Conservation (phyloP, 2,329 filamentous ascomycete genomes). For the Aspergillus sp. region DNA sequence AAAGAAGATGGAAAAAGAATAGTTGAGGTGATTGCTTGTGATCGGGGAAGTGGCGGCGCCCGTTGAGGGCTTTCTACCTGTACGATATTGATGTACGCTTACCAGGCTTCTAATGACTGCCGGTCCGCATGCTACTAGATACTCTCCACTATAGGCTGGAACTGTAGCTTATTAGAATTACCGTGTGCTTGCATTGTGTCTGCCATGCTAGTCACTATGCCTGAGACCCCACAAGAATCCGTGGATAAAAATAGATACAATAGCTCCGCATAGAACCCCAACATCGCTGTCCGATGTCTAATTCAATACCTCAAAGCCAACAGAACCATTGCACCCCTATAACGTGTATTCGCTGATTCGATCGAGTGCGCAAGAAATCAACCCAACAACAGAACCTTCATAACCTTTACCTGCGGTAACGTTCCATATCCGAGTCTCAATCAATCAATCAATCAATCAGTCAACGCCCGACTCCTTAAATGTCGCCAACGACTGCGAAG, state of each 20-base stretch:
- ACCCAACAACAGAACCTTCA: slow-evolving; percentile 14
- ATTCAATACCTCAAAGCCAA: slow-evolving; percentile 4
- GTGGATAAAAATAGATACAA: neutral
- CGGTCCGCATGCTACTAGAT: neutral
- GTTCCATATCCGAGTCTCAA: slow-evolving; percentile 16
- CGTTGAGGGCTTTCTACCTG: slow-evolving; percentile 8
- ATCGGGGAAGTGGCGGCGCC: slow-evolving; percentile 15
- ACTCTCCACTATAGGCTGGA: neutral
- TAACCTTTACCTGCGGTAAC: slow-evolving; percentile 9
- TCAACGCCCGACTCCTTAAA: slow-evolving; percentile 22
- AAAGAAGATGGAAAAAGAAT: neutral
- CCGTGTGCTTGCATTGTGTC: slow-evolving; percentile 4
- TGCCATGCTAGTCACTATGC: neutral
- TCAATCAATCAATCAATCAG: slow-evolving; percentile 15
- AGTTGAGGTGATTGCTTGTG: slow-evolving; percentile 6
- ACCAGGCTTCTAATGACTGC: slow-evolving; percentile 2
- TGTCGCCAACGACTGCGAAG: slow-evolving; percentile 9
- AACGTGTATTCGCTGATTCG: slow-evolving; percentile 10
- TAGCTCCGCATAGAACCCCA: neutral
- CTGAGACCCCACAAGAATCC: neutral
- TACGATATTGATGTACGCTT: slow-evolving; percentile 17
- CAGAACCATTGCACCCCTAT: slow-evolving; percentile 13
- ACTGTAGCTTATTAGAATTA: neutral
- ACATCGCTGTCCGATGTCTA: slow-evolving; percentile 4
- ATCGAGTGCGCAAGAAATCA: slow-evolving; percentile 10